Conservation (phyloP, 1,139 yeast genomes). For the Geotrichum carabidarum region DNA sequence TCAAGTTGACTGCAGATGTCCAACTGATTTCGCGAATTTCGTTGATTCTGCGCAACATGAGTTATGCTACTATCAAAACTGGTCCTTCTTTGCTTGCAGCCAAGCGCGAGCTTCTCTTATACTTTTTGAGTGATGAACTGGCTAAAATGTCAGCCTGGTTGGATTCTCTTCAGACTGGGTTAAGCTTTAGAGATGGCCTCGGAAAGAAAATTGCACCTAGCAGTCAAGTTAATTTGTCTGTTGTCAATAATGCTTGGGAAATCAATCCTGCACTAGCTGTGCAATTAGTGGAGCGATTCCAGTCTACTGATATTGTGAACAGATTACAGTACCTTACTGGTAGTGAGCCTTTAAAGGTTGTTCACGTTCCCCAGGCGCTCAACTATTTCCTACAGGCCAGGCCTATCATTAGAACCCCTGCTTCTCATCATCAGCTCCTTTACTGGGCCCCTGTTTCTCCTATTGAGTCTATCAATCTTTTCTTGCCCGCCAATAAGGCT, state of each 20-base stretch:
- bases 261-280: constrained; percentile 73
- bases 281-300: constrained; percentile 59
- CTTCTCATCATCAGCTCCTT: constrained; percentile 41
- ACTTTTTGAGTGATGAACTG: constrained; percentile 73
- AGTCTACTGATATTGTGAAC: constrained; percentile 36
- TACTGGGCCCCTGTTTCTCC: constrained; percentile 81
- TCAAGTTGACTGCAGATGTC: constrained; percentile 67
- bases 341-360: constrained; percentile 57
- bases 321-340: constrained; percentile 47
- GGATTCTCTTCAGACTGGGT: constrained; percentile 54
- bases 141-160: constrained; percentile 73
- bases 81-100: background rate
- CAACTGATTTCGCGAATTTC: constrained; percentile 43
- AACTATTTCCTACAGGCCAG: constrained; percentile 37
- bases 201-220: constrained; percentile 23
- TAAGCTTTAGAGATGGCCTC: constrained; percentile 28
- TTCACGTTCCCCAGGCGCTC: constrained; percentile 60
- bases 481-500: constrained; percentile 67
- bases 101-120: constrained; percentile 50
- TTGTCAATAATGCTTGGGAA: constrained; percentile 52
- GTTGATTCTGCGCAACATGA: constrained; percentile 20
- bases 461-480: constrained; percentile 76
- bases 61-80: constrained; percentile 13
- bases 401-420: constrained; percentile 6
- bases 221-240: constrained; percentile 22